phyloP scores from a whole-genome alignment of 192 early-diverging fungal species.

The Coemansia sp. region DNA sequence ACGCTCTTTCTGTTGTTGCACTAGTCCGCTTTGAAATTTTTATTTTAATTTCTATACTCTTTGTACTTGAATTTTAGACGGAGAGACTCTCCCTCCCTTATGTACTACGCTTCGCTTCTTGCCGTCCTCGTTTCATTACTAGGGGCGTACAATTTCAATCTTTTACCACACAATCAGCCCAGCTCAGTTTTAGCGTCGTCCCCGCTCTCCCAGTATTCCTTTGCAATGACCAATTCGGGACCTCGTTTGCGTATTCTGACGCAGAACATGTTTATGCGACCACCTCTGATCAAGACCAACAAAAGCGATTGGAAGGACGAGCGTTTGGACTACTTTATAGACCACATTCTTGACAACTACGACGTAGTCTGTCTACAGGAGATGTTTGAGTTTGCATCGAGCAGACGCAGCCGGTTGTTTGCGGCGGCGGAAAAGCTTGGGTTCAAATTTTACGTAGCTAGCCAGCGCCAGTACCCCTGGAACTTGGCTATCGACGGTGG shows the following conservation, averaged over 20 bases:
- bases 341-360: slow-evolving; percentile 68
- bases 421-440: slow-evolving; percentile 65
- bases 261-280: slow-evolving; percentile 75
- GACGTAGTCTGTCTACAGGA: slow-evolving; percentile 84
- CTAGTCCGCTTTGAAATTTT: background rate
- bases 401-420: slow-evolving; percentile 63
- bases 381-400: slow-evolving; percentile 74
- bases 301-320: slow-evolving; percentile 78
- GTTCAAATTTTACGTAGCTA: slow-evolving; percentile 68
- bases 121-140: slow-evolving; percentile 36
- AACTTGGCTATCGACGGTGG: slow-evolving; percentile 75
- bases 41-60: background rate
- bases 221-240: background rate
- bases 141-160: slow-evolving; percentile 41
- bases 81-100: background rate
- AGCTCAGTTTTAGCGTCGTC: slow-evolving; percentile 5
- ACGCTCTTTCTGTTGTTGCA: too few relatives aligned
- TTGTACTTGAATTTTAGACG: background rate
- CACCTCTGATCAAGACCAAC: slow-evolving; percentile 72
- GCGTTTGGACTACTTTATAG: slow-evolving; percentile 72
- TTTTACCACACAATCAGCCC: slow-evolving; percentile 30
- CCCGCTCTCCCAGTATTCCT: background rate
- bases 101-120: slow-evolving; percentile 8
- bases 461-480: slow-evolving; percentile 63
- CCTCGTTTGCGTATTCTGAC: slow-evolving; percentile 59